phyloP scores from a whole-genome alignment of 2,329 filamentous ascomycete genomes.

The Endocalyx cinctus region DNA sequence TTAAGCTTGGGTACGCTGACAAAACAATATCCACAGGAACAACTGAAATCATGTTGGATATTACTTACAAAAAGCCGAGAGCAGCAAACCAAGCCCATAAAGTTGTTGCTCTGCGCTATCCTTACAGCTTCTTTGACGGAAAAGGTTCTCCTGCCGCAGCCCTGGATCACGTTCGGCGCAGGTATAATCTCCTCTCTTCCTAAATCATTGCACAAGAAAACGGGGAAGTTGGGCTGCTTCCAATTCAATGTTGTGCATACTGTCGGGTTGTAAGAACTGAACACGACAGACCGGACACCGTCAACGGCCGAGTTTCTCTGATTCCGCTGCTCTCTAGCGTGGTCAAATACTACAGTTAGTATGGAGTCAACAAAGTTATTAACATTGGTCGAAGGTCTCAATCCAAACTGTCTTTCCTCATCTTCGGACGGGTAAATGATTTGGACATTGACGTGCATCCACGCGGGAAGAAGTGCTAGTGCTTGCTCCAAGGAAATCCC shows the following conservation, averaged over 20 bases:
- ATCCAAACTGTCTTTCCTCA: slow-evolving; percentile 65
- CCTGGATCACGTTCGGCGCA: slow-evolving; percentile 33
- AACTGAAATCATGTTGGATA: too few relatives aligned
- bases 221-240: slow-evolving; percentile 98
- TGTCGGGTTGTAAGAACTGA: slow-evolving; percentile 86
- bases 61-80: slow-evolving; percentile 78
- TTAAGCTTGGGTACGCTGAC: not conserved
- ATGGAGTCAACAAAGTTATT: slow-evolving; percentile 84
- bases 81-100: slow-evolving; percentile 94
- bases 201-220: slow-evolving; percentile 91
- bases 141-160: slow-evolving; percentile 67
- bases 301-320: slow-evolving; percentile 63
- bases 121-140: slow-evolving; percentile 94
- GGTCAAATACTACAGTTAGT: slow-evolving; percentile 82
- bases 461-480: slow-evolving; percentile 66
- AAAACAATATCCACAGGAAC: too few relatives aligned
- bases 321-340: slow-evolving; percentile 64
- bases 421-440: slow-evolving; percentile 75
- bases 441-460: slow-evolving; percentile 88
- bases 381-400: slow-evolving; percentile 74
- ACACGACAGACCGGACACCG: slow-evolving; percentile 80
- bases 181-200: slow-evolving; percentile 53
- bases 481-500: slow-evolving; percentile 79
- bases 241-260: slow-evolving; percentile 95
- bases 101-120: slow-evolving; percentile 91